A percentile compares a stretch with the other conserved stretches of the same genome.
These are phyloP conservation scores for Bassia scoparia DNA, from an alignment of 148 eudicot genomes.

Conservation along the genomic window DNA sequence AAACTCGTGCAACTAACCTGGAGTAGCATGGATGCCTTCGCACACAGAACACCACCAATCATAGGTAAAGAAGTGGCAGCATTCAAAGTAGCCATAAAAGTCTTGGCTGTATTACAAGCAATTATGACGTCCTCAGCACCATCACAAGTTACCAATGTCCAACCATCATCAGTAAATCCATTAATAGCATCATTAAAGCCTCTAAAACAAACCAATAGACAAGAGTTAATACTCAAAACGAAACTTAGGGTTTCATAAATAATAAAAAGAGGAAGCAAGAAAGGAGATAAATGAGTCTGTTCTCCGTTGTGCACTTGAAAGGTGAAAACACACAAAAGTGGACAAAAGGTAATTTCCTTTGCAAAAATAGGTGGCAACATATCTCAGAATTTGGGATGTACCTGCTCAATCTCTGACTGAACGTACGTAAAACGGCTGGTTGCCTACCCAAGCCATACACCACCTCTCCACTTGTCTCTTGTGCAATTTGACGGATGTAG, in stretches of 20 bases:
- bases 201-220: slow-evolving; percentile 35
- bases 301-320: neutral
- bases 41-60: slow-evolving; percentile 84
- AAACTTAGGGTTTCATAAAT: neutral
- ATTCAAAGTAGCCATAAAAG: slow-evolving; percentile 37
- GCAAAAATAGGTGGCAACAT: neutral
- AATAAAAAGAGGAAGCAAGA: neutral
- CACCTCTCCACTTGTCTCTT: slow-evolving; percentile 93
- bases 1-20: slow-evolving; percentile 43
- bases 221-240: neutral
- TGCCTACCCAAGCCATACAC: slow-evolving; percentile 84
- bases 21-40: slow-evolving; percentile 94
- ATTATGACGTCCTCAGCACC: slow-evolving; percentile 79
- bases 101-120: slow-evolving; percentile 65
- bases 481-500: slow-evolving; percentile 85
- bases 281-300: neutral
- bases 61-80: slow-evolving; percentile 42
- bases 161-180: slow-evolving; percentile 90
- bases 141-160: slow-evolving; percentile 74
- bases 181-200: slow-evolving; percentile 93
- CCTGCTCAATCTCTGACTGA: slow-evolving; percentile 94
- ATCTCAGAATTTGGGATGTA: slow-evolving; percentile 13
- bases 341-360: neutral
- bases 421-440: slow-evolving; percentile 86
- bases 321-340: too few relatives aligned